phyloP scores from a whole-genome alignment of 208 protist species.

The Leishmania aethiopica region DNA sequence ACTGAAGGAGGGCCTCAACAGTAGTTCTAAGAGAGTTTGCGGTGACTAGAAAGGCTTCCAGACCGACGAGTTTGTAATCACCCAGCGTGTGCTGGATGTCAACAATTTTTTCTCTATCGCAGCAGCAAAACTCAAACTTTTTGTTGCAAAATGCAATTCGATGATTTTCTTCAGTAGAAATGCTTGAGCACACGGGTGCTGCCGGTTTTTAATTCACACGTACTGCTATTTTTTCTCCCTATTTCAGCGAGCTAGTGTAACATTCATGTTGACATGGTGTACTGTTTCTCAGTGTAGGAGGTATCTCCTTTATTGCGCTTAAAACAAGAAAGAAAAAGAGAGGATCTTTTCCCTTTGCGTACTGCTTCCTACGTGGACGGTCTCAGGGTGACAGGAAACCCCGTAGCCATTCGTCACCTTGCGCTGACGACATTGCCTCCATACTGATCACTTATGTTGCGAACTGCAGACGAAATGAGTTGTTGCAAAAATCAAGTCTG shows the following conservation, averaged over 20 bases:
- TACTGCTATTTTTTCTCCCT: constrained; percentile 6
- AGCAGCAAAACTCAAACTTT: neutral
- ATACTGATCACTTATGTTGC: neutral
- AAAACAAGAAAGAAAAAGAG: neutral
- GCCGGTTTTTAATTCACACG: neutral
- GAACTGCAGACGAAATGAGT: neutral
- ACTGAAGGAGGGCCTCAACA: constrained; percentile 30
- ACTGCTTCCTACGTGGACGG: neutral
- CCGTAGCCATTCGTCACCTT: neutral
- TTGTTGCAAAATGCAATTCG: neutral
- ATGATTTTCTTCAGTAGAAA: neutral
- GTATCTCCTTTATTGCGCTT: neutral
- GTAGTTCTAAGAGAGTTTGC: constrained; percentile 18
- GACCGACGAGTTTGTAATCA: neutral
- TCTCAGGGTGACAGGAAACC: neutral
- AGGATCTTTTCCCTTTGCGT: neutral
- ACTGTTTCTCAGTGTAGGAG: neutral
- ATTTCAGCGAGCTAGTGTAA: neutral
- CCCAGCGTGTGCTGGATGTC: neutral
- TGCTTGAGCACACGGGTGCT: neutral
- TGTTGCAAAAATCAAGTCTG: neutral
- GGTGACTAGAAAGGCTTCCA: neutral
- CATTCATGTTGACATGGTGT: neutral
- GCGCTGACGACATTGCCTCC: neutral
- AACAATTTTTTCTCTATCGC: neutral